Evolutionary conservation across 139 green algal species (phyloP), one percentile per base, ranked within the genome.

Genomic region (Haematococcus sp.): DNA sequence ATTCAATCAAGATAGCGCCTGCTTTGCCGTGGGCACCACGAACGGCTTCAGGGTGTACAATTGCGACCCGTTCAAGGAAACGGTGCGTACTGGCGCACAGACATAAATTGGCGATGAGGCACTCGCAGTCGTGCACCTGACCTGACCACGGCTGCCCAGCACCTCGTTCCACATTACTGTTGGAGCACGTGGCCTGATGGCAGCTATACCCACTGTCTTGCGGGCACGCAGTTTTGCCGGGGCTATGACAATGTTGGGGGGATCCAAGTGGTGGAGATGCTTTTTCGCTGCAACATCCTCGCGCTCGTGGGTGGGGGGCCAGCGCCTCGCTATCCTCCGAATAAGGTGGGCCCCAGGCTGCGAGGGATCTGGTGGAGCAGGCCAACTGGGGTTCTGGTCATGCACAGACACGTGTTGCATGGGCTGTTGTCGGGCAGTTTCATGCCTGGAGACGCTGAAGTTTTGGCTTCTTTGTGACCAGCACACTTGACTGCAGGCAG

Each of bases 211-310:
- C 40, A 11, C 40, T 49, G 11, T 49, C 11, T 7, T 49, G 7
- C 61, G 34, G 35, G 9, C 28, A 20, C 79, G 78, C 87, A 96
- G 92, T 94, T 95, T 51, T 87, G 92, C n/a, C 84, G 92, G 13
- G 86, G 91, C 43, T 96, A 95, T 69, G 23, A 63, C 27, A 83
- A 88, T 31, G 83, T 87, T 73, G 88, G 83, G 1, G 92, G 90
- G 20, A 91, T 98, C 35, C 91, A 80, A 0, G 81, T 92, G 4
- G 92, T 97, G 5, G 92, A 98, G 68, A 98, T 99, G 94, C 81
- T 99, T 1, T 99, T 98, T 63, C 82, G 93, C 16, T 97, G 90
- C 84, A 98, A 98, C 80, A 95, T 99, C 33, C 63, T 99, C 11
- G 94, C 94, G 0, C 76, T 99, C 23, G 94, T 99, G 3, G 96